Evolutionary conservation across 345 rosid genomes (phyloP), one percentile per base, ranked within the genome.

Genomic region (Syzygium oleosum): DNA sequence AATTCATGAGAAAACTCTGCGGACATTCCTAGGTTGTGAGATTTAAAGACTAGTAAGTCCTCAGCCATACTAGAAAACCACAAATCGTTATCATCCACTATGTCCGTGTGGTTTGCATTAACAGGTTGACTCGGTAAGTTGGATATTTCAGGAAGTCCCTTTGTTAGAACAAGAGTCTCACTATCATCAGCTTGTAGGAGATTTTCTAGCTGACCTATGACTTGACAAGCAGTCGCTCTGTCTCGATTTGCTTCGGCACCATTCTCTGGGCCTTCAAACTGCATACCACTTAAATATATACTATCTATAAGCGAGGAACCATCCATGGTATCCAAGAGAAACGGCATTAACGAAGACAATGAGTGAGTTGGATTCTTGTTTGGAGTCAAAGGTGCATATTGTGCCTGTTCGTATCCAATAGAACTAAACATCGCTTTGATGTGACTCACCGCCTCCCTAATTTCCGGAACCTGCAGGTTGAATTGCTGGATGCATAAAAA

Each of bases 361-460:
- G 90, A 63, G 77, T 55, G 88, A 85, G 90, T 51, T 51, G 87
- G 85, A 87, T 79, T n/a, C 54, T 89, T 87, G 54, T 89, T 84
- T 38, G 86, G 84, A 80, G 87, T 23, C 41, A 73, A 25, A 86
- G 87, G 78, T 29, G 23, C 49, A 55, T 58, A 13, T 87, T 41
- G 77, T 52, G 23, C 91, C 9, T 85, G 54, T 79, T 52, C 85
- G 86, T 65, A 80, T 85, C 73, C 79, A 89, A 85, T 89, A 19
- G 51, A 17, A 80, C 53, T 65, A 87, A 93, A 92, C 78, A 87
- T 88, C 46, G 56, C 89, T 89, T 92, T 90, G 92, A 93, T 58
- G 84, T 85, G 63, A 73, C 38, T 34, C 49, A 38, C 49, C 3
- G 27, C 27, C 49, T 73, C 80, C 80, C 38, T 73, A 73, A 73